Conservation (phyloP, 805 yeast species). For the Lachancea meyersii region DNA sequence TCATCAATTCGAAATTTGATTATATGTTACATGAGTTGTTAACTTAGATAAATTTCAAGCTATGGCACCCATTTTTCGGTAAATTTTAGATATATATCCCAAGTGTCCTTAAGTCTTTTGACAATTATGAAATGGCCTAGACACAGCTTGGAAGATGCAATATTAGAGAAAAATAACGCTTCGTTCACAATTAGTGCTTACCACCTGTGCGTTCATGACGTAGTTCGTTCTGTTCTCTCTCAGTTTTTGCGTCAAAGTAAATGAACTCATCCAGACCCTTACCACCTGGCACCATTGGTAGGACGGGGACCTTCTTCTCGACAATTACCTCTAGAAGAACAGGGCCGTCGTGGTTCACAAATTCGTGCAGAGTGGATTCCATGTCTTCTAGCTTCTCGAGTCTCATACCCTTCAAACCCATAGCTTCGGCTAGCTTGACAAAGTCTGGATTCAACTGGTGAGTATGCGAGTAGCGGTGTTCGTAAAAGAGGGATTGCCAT, state of each 20-base stretch:
- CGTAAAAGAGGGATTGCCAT: constrained; percentile 97
- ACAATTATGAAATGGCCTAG: not conserved
- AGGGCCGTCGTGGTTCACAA: constrained; percentile 76
- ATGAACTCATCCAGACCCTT: constrained; percentile 91
- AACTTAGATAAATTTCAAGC: not conserved
- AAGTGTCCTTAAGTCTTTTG: not conserved
- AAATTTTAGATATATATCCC: not conserved
- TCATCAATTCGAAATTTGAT: not conserved
- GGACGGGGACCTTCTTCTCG: constrained; percentile 86
- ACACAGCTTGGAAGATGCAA: not conserved
- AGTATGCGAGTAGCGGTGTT: constrained; percentile 95
- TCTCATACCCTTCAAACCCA: constrained; percentile 84
- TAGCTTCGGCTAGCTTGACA: constrained; percentile 85
- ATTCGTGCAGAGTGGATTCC: constrained; percentile 51
- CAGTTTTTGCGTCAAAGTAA: constrained; percentile 75
- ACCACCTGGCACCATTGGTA: constrained; percentile 98
- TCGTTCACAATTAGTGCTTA: constrained; percentile 39
- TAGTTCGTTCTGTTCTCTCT: constrained; percentile 58
- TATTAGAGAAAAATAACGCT: not conserved
- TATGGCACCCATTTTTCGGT: not conserved
- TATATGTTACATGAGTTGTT: not conserved
- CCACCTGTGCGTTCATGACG: constrained; percentile 72
- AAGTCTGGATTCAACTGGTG: constrained; percentile 95
- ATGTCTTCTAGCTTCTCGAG: constrained; percentile 64
- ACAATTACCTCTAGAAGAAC: constrained; percentile 84